phyloP scores from a whole-genome alignment of 345 rosid species.

The Eucalyptus pauciflora region DNA sequence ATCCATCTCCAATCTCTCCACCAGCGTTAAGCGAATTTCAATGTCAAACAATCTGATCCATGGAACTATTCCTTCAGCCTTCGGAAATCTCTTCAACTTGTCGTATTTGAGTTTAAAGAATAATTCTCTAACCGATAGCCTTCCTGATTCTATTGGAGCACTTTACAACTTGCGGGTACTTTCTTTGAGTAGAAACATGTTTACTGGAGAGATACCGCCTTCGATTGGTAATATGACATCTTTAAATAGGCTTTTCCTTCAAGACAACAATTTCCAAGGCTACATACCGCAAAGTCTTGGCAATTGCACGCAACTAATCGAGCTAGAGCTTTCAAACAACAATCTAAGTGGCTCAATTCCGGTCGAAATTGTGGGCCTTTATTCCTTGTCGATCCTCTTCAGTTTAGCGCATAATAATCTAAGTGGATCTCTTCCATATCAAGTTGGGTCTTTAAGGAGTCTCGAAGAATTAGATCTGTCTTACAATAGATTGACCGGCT shows the following conservation, averaged over 20 bases:
- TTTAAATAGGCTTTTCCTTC: background rate
- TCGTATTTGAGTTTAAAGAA: background rate
- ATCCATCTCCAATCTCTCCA: background rate
- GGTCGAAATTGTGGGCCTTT: rapidly evolving
- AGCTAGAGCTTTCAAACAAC: background rate
- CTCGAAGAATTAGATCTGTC: background rate
- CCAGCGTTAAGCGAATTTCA: rapidly evolving
- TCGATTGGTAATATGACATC: background rate
- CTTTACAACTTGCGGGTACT: background rate
- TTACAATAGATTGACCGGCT: background rate
- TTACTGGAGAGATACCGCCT: background rate
- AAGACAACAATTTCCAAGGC: background rate
- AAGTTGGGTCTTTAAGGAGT: background rate
- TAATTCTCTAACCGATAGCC: rapidly evolving
- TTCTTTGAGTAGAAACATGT: rapidly evolving
- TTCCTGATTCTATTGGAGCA: background rate
- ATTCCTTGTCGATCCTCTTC: background rate
- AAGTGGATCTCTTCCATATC: background rate
- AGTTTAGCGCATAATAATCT: background rate
- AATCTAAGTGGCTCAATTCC: background rate
- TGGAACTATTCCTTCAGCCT: background rate
- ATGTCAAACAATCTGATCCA: rapidly evolving
- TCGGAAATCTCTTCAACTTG: background rate
- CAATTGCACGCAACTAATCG: background rate
- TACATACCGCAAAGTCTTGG: background rate